phyloP scores from a whole-genome alignment of 1,139 yeast genomes.

The Geotrichum fermentans region DNA sequence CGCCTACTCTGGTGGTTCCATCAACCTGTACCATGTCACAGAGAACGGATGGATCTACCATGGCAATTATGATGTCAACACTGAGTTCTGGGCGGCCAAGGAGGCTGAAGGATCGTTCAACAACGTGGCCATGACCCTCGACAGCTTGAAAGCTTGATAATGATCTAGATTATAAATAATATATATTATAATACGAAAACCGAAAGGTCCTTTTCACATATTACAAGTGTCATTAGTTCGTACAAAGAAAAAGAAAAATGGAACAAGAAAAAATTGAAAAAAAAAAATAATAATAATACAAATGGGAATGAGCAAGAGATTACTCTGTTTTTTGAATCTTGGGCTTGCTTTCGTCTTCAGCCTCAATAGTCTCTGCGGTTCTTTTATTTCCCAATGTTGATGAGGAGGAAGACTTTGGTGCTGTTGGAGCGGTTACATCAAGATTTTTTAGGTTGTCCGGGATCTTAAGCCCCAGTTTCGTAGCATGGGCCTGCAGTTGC shows the following conservation, averaged over 20 bases:
- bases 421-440: background rate
- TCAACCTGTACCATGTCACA: slow-evolving; percentile 86
- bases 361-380: background rate
- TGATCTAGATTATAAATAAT: background rate
- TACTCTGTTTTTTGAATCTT: slow-evolving; percentile 12
- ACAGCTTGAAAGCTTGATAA: background rate
- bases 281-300: background rate
- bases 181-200: no score
- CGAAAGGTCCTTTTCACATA: background rate
- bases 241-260: background rate
- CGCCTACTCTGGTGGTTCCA: slow-evolving; percentile 96
- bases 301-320: no score
- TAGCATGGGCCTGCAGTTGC: slow-evolving; percentile 37
- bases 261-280: background rate
- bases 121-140: slow-evolving; percentile 52
- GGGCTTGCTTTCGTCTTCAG: slow-evolving; percentile 12
- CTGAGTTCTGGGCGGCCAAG: slow-evolving; percentile 87
- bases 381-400: background rate
- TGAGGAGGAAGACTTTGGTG: background rate
- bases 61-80: slow-evolving; percentile 91
- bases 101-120: slow-evolving; percentile 85
- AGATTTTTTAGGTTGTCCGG: slow-evolving; percentile 13
- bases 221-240: background rate
- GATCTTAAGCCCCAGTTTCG: slow-evolving; percentile 24
- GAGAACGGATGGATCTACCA: slow-evolving; percentile 94